Percentiles rank a stretch among this genome's conserved stretches.
phyloP scores from a whole-genome alignment of 345 rosid species.

The Eucalyptus cloeziana region DNA sequence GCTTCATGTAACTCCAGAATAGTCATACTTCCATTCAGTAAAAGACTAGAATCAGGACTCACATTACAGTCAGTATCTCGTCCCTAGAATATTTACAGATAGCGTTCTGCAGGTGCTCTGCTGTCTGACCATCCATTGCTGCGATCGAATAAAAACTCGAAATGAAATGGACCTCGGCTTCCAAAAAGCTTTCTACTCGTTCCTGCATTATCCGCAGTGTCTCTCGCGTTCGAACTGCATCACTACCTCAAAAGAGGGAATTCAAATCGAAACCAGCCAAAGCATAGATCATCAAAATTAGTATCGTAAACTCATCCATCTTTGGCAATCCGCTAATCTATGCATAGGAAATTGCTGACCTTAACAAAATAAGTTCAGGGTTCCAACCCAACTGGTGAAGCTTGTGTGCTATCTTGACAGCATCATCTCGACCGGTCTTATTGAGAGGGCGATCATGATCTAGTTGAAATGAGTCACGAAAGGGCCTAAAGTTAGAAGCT shows the following conservation, averaged over 20 bases:
- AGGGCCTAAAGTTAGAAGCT: not conserved
- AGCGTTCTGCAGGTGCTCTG: conserved; percentile 64
- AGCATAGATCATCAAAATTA: not conserved
- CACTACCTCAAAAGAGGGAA: conserved; percentile 26
- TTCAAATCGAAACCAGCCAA: not conserved
- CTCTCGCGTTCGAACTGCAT: conserved; percentile 69
- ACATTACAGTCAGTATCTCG: conserved; percentile 76
- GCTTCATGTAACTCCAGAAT: not conserved
- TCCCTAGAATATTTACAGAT: conserved; percentile 58
- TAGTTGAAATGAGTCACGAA: not conserved
- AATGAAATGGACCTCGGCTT: conserved; percentile 68
- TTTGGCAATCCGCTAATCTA: not conserved
- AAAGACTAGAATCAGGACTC: conserved; percentile 9
- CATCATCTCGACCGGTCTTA: conserved; percentile 50
- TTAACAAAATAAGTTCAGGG: conserved; percentile 76
- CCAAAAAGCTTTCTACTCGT: conserved; percentile 48
- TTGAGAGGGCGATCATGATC: conserved; percentile 94
- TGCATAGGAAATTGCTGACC: conserved; percentile 13
- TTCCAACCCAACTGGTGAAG: conserved; percentile 78
- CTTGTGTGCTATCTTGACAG: conserved; percentile 48
- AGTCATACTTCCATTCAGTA: not conserved
- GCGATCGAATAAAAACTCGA: conserved; percentile 95
- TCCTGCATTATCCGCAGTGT: conserved; percentile 87
- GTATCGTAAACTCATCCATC: not conserved
- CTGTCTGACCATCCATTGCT: conserved; percentile 98